These are phyloP conservation scores for Capsicum chinense DNA, from an alignment of 257 asterid genomes.

Conservation along the genomic window DNA sequence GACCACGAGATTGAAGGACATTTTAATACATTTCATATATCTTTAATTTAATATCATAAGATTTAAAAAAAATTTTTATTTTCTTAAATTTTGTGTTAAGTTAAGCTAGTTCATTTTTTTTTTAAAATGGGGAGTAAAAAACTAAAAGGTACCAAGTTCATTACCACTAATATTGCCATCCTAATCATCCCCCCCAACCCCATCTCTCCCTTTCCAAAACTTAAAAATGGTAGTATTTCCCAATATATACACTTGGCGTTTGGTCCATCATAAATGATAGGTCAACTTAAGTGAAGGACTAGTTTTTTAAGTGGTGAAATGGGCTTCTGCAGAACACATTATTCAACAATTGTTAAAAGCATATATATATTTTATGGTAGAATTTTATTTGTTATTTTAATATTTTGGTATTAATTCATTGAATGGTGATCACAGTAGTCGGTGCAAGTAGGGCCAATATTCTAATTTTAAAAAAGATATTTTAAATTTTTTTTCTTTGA, in stretches of 20 bases:
- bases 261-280: not conserved
- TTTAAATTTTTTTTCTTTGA: not conserved
- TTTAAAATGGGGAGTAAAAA: no score
- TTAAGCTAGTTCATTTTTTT: no score
- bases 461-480: not conserved
- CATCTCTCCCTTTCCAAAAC: not conserved
- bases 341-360: not conserved
- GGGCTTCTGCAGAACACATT: constrained; percentile 1
- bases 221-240: not conserved
- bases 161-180: not conserved
- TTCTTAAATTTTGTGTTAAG: no score
- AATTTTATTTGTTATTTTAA: not conserved
- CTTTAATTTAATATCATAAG: no score
- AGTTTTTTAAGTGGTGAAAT: constrained; percentile 4
- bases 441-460: constrained; percentile 24
- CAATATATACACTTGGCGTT: not conserved
- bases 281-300: not conserved
- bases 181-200: not conserved
- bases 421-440: constrained; percentile 20
- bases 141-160: no score
- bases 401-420: constrained; percentile 18
- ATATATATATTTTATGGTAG: not conserved
- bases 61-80: no score
- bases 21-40: no score
- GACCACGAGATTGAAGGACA: no score